Evolutionary conservation across 176 grass and related monocot species (phyloP).

Genomic region (Triticum dicoccoides): DNA sequence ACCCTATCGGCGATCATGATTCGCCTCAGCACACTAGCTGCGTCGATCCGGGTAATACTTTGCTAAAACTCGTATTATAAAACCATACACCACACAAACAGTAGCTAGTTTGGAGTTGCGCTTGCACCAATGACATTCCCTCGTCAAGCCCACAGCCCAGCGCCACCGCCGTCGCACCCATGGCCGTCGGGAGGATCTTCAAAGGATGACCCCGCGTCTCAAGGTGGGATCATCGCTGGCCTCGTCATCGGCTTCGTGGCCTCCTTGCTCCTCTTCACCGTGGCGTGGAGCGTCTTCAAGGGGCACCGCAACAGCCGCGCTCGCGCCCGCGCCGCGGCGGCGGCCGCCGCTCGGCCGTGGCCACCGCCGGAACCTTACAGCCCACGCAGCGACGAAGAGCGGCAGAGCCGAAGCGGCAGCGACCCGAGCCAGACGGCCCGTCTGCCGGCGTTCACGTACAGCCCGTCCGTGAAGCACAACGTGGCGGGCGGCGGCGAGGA

Average conservation of each 20-base stretch:
- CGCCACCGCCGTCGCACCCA: background rate
- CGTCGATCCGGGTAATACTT: background rate
- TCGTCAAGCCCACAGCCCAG: background rate
- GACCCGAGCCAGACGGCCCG: background rate
- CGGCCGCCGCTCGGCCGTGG: background rate
- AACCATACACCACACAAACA: background rate
- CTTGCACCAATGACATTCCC: background rate
- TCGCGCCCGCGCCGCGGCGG: background rate
- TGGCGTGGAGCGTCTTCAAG: conserved; percentile 6
- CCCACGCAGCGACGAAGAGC: background rate
- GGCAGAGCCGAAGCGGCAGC: background rate
- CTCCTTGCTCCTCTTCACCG: background rate
- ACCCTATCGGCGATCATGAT: background rate
- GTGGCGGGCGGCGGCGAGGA: background rate
- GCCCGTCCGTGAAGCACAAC: conserved; percentile 13
- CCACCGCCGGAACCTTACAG: background rate
- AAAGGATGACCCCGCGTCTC: background rate
- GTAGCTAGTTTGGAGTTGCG: background rate
- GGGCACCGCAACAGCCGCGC: background rate
- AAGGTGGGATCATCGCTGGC: background rate
- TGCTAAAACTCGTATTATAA: background rate
- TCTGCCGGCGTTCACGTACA: conserved; percentile 31
- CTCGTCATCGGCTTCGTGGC: background rate
- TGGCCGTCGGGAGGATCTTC: background rate
- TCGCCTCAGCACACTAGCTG: background rate